These are phyloP conservation scores for Euryodendron excelsum DNA, from an alignment of 148 eudicot genomes.

Conservation along the genomic window DNA sequence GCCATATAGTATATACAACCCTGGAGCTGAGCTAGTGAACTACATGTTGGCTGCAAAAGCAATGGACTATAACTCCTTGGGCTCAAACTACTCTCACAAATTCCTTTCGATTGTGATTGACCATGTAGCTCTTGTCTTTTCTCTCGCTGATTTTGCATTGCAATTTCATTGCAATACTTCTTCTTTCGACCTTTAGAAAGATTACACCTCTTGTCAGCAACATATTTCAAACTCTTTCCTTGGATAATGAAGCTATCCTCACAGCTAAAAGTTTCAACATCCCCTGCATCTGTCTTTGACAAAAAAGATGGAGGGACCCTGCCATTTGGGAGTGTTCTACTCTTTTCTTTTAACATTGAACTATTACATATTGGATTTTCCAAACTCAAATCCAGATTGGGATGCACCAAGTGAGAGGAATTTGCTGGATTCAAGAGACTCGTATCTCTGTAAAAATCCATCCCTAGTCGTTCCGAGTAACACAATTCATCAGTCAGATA, in stretches of 20 bases:
- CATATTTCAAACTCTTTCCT: conserved; percentile 27
- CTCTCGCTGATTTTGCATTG: conserved; percentile 23
- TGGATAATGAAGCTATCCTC: conserved; percentile 32
- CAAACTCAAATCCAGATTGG: conserved; percentile 22
- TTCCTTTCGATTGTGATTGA: conserved; percentile 24
- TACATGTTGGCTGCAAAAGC: conserved; percentile 21
- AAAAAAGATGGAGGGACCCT: conserved; percentile 16
- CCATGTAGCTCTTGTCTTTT: conserved; percentile 22
- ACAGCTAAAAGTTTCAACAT: conserved; percentile 23
- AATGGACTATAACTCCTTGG: conserved; percentile 17
- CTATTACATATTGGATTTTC: conserved; percentile 23
- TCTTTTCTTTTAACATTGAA: conserved; percentile 23
- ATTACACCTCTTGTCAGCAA: conserved; percentile 19
- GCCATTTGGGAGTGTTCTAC: conserved; percentile 23
- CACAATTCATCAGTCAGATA: conserved; percentile 19
- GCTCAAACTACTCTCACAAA: conserved; percentile 23
- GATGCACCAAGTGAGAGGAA: conserved; percentile 26
- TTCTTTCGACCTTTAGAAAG: conserved; percentile 23
- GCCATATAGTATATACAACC: conserved; percentile 48
- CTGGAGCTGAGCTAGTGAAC: conserved; percentile 37
- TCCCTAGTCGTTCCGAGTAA: conserved; percentile 21
- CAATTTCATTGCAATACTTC: conserved; percentile 21
- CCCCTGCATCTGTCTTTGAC: conserved; percentile 30
- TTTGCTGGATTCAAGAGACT: conserved; percentile 22
- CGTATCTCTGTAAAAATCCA: conserved; percentile 21